Percentiles rank a stretch among this genome's conserved stretches.
phyloP scores from a whole-genome alignment of 805 yeast species.

The Wickerhamiella sorbophila region DNA sequence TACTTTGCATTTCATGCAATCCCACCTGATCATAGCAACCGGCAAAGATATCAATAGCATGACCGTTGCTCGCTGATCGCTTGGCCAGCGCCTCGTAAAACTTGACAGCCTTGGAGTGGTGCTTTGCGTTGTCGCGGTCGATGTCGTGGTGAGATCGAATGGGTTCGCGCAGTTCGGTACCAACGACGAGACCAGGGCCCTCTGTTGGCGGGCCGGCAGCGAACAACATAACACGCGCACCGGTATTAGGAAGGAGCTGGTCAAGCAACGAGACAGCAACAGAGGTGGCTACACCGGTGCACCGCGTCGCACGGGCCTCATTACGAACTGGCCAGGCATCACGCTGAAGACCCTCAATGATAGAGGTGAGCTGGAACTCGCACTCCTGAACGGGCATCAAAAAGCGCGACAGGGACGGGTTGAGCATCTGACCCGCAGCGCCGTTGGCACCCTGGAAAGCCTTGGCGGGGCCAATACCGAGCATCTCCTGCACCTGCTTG shows the following conservation, averaged over 20 bases:
- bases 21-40: conserved; percentile 97
- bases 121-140: conserved; percentile 79
- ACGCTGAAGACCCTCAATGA: conserved; percentile 59
- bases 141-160: conserved; percentile 95
- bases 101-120: conserved; percentile 71
- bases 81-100: conserved; percentile 64
- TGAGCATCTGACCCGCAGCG: conserved; percentile 21
- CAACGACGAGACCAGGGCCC: conserved; percentile 89
- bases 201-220: conserved; percentile 93
- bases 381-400: conserved; percentile 61
- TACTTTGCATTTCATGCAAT: conserved; percentile 78
- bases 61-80: conserved; percentile 58
- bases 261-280: conserved; percentile 74
- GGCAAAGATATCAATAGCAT: conserved; percentile 78
- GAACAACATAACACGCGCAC: conserved; percentile 79
- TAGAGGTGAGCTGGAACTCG: conserved; percentile 68
- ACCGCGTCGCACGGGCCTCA: conserved; percentile 66
- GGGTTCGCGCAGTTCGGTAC: conserved; percentile 84
- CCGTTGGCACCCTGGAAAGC: conserved; percentile 9
- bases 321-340: conserved; percentile 86
- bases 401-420: conserved; percentile 43
- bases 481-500: conserved; percentile 44
- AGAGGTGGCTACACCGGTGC: conserved; percentile 84
- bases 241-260: conserved; percentile 67
- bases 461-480: conserved; percentile 29